phyloP scores from a whole-genome alignment of 352 stramenopile species.

The Phytopythium montanum region DNA sequence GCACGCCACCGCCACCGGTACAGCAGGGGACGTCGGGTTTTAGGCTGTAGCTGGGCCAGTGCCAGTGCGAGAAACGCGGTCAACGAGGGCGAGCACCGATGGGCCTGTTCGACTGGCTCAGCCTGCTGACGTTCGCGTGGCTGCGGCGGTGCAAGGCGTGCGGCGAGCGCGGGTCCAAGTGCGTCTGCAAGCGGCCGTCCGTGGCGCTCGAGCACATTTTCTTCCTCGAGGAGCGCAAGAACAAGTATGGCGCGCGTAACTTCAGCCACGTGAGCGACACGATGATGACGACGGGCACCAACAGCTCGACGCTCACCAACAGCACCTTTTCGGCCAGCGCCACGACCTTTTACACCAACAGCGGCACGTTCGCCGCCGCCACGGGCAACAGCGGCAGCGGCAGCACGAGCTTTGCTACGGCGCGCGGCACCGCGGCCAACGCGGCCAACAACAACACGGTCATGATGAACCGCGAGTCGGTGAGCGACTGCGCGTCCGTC shows the following conservation, averaged over 20 bases:
- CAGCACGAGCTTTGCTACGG: not conserved
- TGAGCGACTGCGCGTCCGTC: conserved; percentile 26
- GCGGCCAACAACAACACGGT: conserved; percentile 24
- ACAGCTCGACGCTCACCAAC: conserved; percentile 26
- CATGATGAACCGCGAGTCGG: conserved; percentile 33
- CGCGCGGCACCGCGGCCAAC: conserved; percentile 5
- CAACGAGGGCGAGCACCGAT: conserved; percentile 22
- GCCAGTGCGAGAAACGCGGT: conserved; percentile 2
- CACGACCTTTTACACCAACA: conserved; percentile 12
- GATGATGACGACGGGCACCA: conserved; percentile 29
- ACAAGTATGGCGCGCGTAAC: conserved; percentile 71
- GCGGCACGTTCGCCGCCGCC: too few relatives aligned
- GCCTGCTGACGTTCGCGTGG: conserved; percentile 63
- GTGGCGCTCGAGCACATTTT: conserved; percentile 79
- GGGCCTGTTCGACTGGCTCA: conserved; percentile 59
- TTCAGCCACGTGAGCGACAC: conserved; percentile 80
- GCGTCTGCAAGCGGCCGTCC: conserved; percentile 61
- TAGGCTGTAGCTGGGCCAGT: not conserved
- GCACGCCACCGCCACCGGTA: not conserved
- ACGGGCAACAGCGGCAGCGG: not conserved
- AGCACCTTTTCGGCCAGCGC: conserved; percentile 31
- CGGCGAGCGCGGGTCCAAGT: conserved; percentile 58
- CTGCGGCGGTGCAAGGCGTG: conserved; percentile 64
- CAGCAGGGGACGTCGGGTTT: too few relatives aligned
- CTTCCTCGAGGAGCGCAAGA: conserved; percentile 80